Base-by-base conservation (phyloP, 495 filamentous ascomycete genomes). In the Sporormia fimetaria region DNA sequence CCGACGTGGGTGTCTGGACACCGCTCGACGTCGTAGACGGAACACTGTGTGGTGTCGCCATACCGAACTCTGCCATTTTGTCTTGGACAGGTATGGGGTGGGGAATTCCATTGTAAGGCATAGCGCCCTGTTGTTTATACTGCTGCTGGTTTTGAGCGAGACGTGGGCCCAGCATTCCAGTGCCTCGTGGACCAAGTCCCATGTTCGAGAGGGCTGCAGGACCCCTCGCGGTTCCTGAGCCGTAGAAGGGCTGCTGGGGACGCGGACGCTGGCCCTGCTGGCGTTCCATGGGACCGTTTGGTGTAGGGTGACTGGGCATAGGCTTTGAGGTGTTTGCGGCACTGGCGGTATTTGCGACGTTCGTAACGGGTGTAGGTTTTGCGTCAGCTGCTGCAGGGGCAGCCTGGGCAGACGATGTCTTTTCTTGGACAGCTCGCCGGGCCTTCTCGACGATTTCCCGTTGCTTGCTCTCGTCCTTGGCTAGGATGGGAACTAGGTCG, bases 381-480 rank as follows among this genome's bases (percentile, higher is more conserved):
- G 8, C 60, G 46, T 51, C 55, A 10, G 45, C 38, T 15, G 47
- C 51, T 9, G 62, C 41, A 21, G 53, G 38, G 4, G 54, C 31
- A 39, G 20, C 60, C 43, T 34, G 70, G 63, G 38, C 54, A 42
- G n/a, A 62, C 42, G 74, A 63, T 49, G 81, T 77, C 36, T 76
- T 71, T 74, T 64, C 55, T 35, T 58, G 47, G 0, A 56, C 57
- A 4, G 56, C 45, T 20, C 52, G 47, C 17, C 53, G 44, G 2
- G 83, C 84, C 54, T 85, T 88, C 57, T 86, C 78, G 45, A 94
- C 78, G 47, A 99, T 96, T 57, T 82, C 74, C 48, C 84, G 74
- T 63, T 99, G 90, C 64, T 95, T 96, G 30, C 65, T 67, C 15
- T 81, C 83, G 57, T 99, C 90, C 57, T 96, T 99, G 15, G 90